Evolutionary conservation across 2,329 filamentous ascomycete genomes (phyloP), one percentile per base, ranked within the genome.

Genomic region (Nannizziopsis barbatae): DNA sequence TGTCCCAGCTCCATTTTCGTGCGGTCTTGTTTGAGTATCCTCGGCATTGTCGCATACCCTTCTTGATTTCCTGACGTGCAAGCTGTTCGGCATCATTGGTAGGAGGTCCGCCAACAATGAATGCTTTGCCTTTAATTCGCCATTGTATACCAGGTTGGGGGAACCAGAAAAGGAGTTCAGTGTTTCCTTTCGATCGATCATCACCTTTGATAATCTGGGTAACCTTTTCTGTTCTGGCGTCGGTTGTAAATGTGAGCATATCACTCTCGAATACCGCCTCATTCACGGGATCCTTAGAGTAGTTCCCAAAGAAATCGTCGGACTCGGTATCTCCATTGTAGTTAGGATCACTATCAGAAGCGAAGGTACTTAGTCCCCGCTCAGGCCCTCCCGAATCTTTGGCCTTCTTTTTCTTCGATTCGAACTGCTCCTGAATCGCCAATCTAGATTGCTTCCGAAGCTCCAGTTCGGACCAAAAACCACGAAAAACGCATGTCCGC

Each of bases 161-260:
- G 8, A 81, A 71, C 90, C 89, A 96, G 63, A 85, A 92, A 9
- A 87, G 77, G 5, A 81, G 86, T 67, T 95, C 90, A n/a, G 90
- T 79, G 2, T 76, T 74, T 1, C 80, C 80, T 35, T 86, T 80
- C 32, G 81, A 75, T 8, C 80, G 80, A 48, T 79, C 71, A 48
- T 55, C 56, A 4, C 68, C 73, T 5, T 67, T 70, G 53, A 81
- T 77, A 2, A 96, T 66, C 65, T 95, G 83, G 2, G 72, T 71
- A 0, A 84, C 73, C 71, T 96, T 96, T 51, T 81, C 76, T 86
- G 93, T 95, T 40, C 90, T 79, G 7, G 78, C 79, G 64, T 96
- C 92, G 0, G 88, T 95, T 1, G 90, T 95, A 60, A 95, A 82
- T 0, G 84, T 83, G 2, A 84, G 76, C 57, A 90, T 70, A 55